Conservation (phyloP, 495 filamentous ascomycete genomes). For the Aspergillus steynii region DNA sequence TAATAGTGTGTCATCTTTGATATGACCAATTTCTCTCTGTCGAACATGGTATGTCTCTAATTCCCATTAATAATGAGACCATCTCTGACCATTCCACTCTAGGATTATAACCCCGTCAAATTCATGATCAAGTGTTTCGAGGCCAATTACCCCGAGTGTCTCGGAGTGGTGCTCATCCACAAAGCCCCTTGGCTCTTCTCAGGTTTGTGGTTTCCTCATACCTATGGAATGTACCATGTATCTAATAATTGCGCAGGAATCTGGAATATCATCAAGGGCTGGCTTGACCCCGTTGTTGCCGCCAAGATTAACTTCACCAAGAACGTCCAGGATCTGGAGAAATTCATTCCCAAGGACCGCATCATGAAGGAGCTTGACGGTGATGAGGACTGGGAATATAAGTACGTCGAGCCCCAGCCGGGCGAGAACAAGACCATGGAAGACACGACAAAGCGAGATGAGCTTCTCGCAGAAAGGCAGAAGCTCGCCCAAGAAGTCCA, state of each 20-base stretch:
- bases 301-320: conserved; percentile 94
- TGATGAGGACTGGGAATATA: conserved; percentile 74
- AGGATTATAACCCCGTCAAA: conserved; percentile 95
- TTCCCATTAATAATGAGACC: neutral
- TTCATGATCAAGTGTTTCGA: conserved; percentile 99
- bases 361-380: conserved; percentile 83
- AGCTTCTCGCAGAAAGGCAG: conserved; percentile 59
- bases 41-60: conserved; percentile 76
- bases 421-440: conserved; percentile 73
- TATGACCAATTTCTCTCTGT: conserved; percentile 87
- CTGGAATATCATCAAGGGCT: conserved; percentile 89
- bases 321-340: conserved; percentile 71
- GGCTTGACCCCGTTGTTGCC: conserved; percentile 96
- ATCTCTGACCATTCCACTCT: conserved; percentile 14
- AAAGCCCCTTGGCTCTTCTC: conserved; percentile 97
- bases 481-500: conserved; percentile 69
- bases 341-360: conserved; percentile 68
- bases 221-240: neutral
- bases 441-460: conserved; percentile 63
- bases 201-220: conserved; percentile 47
- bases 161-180: conserved; percentile 93
- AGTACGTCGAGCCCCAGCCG: conserved; percentile 68
- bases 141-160: conserved; percentile 93
- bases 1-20: conserved; percentile 83
- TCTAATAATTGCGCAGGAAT: conserved; percentile 49